A percentile compares a stretch with the other conserved stretches of the same genome.
These are phyloP conservation scores for Lagenaria siceraria DNA, from an alignment of 306 rosid genomes.

Conservation along the genomic window DNA sequence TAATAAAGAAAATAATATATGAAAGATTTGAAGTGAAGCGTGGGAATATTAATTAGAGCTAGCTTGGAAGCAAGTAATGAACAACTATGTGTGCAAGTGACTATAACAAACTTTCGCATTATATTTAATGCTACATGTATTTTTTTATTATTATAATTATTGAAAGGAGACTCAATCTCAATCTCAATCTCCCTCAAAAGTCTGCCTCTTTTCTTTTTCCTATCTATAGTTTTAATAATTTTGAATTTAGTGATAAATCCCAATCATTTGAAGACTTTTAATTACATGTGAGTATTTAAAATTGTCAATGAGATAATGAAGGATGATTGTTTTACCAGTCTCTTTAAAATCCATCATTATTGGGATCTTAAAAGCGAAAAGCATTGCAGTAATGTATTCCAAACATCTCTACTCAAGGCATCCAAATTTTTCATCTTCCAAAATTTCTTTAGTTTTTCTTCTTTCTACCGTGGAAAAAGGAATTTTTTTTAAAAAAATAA, in stretches of 20 bases:
- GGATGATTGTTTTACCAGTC: not conserved
- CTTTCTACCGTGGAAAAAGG: not conserved
- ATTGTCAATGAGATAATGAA: not conserved
- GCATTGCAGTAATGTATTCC: not conserved
- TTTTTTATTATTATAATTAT: not conserved
- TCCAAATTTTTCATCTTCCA: not conserved
- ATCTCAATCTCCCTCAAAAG: not conserved
- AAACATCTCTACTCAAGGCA: not conserved
- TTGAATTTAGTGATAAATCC: not conserved
- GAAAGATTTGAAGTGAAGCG: constrained; percentile 8
- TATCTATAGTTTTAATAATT: not conserved
- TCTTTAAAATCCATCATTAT: not conserved
- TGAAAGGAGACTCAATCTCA: not conserved
- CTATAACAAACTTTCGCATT: constrained; percentile 11
- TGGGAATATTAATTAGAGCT: constrained; percentile 7
- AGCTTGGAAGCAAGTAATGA: constrained; percentile 23
- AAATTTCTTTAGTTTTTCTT: not conserved
- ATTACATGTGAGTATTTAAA: not conserved
- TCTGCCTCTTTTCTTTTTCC: not conserved
- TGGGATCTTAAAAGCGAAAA: not conserved
- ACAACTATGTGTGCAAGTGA: constrained; percentile 15
- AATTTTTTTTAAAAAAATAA: not conserved
- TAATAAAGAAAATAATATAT: no score
- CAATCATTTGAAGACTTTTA: not conserved
- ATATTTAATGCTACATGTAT: not conserved